Base-by-base conservation (phyloP, 2,329 filamentous ascomycete genomes). In the Cyanodermella asteris region DNA sequence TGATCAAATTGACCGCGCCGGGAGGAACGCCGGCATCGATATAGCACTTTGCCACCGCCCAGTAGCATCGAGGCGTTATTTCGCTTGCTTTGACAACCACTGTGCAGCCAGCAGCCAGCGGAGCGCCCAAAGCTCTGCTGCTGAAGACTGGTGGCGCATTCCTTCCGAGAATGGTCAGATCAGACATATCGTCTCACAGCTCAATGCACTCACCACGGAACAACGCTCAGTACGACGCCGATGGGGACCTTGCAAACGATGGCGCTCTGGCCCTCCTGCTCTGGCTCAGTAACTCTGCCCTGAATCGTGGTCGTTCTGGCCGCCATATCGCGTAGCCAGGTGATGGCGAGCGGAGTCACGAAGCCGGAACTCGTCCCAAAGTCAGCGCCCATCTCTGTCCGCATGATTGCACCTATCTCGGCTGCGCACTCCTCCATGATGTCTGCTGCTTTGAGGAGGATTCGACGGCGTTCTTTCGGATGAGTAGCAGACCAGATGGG, bases 211-310 rank as follows among this genome's bases (percentile, higher is more conserved):
- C n/a, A n/a, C 78, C 80, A 91, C 6, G 80, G 76, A 3, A 73
- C 75, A 44, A 90, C 80, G 3, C 66, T 70, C 16, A 90, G 51
- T 10, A 84, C 59, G 6, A 87, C 77, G 2, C 80, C 80, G 37
- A 66, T 78, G 0, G 80, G 77, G 46, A 82, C 74, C 41, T 69
- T 72, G 34, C 71, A 48, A 4, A 90, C 51, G 35, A 87, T 53
- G 0, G 69, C 75, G 24, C 50, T 56, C 13, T 56, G 56, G 0
- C 56, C 59, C 19, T 63, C 53, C 10, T 61, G 38, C 9, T 42
- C 43, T 12, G 54, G 50, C 3, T 46, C 45, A 0, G 61, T 61
- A 11, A 63, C 55, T 6, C 42, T 40, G 2, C 61, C 62, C 36
- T 51, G 49, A 9, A 64, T 47, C 3, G 44, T 44, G 5, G 50